A percentile compares a stretch with the other conserved stretches of the same genome.
These are phyloP conservation scores for Trichoderma atrobrunneum DNA, from an alignment of 2,329 filamentous ascomycete genomes.

Conservation along the genomic window DNA sequence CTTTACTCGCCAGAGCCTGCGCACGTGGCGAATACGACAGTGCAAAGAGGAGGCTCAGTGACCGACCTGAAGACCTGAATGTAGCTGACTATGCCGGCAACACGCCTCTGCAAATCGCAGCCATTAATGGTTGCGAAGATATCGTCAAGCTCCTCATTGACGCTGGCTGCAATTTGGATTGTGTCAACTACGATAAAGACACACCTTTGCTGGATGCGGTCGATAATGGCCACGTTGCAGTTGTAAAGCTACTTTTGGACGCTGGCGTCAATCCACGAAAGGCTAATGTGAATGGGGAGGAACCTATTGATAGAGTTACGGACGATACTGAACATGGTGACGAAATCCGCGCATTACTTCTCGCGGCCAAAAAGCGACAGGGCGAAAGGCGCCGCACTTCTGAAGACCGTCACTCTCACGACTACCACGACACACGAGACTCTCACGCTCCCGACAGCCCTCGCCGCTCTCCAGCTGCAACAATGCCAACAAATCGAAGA, in stretches of 20 bases:
- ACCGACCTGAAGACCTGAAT: constrained; percentile 84
- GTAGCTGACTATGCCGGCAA: constrained; percentile 94
- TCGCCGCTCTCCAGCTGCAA: constrained; percentile 52
- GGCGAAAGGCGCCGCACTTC: constrained; percentile 55
- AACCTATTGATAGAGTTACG: constrained; percentile 80
- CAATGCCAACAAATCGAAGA: constrained; percentile 43
- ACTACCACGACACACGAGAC: constrained; percentile 47
- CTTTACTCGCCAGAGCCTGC: constrained; percentile 83
- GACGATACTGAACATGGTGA: constrained; percentile 73
- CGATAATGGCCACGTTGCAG: constrained; percentile 87
- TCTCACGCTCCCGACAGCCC: constrained; percentile 59
- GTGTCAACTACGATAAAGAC: constrained; percentile 76
- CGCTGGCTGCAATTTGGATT: constrained; percentile 81
- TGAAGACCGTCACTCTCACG: constrained; percentile 53
- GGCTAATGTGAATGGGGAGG: constrained; percentile 87
- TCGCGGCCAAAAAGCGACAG: constrained; percentile 56
- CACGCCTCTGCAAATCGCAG: constrained; percentile 88
- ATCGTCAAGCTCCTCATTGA: constrained; percentile 86
- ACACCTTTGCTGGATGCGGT: constrained; percentile 95
- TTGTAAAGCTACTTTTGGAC: constrained; percentile 78
- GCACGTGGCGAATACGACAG: constrained; percentile 78
- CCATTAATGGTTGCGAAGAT: constrained; percentile 79
- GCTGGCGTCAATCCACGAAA: constrained; percentile 89
- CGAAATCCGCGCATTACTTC: constrained; percentile 69
- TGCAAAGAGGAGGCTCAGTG: constrained; percentile 70